These are phyloP conservation scores for Fusarium odoratissimum DNA, from an alignment of 2,329 filamentous ascomycete genomes.

Conservation along the genomic window DNA sequence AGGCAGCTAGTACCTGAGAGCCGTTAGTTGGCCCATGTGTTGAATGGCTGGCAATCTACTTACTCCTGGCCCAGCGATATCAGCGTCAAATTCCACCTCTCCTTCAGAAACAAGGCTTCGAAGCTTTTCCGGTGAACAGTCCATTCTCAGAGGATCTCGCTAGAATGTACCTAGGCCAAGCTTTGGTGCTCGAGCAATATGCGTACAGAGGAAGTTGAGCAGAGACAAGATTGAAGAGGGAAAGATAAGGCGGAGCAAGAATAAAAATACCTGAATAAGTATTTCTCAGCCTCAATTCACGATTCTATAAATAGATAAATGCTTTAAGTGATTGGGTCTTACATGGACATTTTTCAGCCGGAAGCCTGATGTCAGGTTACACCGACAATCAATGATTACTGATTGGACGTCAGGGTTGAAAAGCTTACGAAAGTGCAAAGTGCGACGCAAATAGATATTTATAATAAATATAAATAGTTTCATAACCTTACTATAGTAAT, in stretches of 20 bases:
- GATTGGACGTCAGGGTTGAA: neutral
- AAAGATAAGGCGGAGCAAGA: fast-evolving
- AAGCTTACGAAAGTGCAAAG: neutral
- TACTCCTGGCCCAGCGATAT: slow-evolving; percentile 9
- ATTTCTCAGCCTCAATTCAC: fast-evolving
- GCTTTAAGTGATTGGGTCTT: neutral
- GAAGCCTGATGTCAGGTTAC: neutral
- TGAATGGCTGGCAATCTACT: fast-evolving
- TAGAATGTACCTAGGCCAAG: no score
- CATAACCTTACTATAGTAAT: no score
- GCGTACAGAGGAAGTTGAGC: neutral
- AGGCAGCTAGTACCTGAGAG: neutral
- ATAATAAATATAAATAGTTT: no score
- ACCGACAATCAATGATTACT: neutral
- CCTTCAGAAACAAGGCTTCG: fast-evolving
- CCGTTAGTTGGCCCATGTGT: neutral
- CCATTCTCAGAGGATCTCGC: neutral
- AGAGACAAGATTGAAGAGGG: neutral
- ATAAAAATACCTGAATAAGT: neutral
- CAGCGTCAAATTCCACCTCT: neutral
- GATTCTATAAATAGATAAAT: neutral
- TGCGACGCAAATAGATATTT: neutral
- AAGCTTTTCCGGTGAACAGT: neutral
- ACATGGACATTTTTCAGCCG: neutral
- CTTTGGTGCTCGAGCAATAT: neutral